These are phyloP conservation scores for Fusarium papillatum DNA, from an alignment of 2,329 filamentous ascomycete species.

Conservation along the genomic window DNA sequence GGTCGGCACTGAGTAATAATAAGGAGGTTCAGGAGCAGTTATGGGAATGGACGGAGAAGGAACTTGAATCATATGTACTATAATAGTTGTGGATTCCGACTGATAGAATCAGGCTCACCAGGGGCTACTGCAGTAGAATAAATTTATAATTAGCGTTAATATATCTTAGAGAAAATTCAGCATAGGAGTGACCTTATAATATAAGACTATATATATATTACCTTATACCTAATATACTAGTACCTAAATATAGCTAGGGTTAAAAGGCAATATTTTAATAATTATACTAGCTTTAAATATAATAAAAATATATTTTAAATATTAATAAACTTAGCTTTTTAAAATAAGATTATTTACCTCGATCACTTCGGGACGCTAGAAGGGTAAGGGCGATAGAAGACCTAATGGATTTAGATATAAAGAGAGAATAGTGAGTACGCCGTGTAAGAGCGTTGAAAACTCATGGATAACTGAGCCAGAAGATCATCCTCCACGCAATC, in stretches of 20 bases:
- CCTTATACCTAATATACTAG: not conserved
- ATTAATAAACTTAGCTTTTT: no score
- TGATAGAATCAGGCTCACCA: not conserved
- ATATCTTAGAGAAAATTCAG: not conserved
- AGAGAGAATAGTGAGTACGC: no score
- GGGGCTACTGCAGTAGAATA: not conserved
- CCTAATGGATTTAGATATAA: no score
- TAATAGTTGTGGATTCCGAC: not conserved
- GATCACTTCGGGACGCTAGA: no score
- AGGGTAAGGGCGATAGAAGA: no score
- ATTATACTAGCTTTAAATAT: no score
- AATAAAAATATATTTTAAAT: no score
- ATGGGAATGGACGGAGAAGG: slow-evolving; percentile 52
- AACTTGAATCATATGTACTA: slow-evolving; percentile 33
- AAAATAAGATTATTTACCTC: no score
- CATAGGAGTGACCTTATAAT: not conserved
- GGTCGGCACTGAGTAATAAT: not conserved
- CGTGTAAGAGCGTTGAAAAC: no score
- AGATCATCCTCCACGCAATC: no score
- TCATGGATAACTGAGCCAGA: no score
- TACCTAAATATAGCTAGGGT: not conserved
- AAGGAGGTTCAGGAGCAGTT: slow-evolving; percentile 36
- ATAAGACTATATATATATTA: not conserved
- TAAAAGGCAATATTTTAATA: no score
- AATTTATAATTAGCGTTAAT: not conserved